These are phyloP conservation scores for Colletotrichum ledebouriae DNA, from an alignment of 2,329 filamentous ascomycete genomes.

Conservation along the genomic window DNA sequence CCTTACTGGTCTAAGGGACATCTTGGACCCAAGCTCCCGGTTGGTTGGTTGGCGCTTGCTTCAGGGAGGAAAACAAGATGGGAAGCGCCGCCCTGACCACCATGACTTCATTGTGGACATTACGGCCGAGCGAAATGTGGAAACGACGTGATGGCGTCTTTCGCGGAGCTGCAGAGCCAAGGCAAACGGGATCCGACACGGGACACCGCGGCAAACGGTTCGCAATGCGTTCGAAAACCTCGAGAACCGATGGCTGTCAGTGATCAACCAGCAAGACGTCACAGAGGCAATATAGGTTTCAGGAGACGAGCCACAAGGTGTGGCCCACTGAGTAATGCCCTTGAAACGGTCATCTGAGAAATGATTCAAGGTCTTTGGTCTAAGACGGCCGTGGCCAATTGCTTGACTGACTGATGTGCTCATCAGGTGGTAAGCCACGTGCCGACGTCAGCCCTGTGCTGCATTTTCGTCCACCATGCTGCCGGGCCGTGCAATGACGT, in stretches of 20 bases:
- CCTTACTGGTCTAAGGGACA: background rate
- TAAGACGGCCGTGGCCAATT: conserved; percentile 15
- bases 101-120: conserved; percentile 42
- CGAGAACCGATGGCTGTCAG: background rate
- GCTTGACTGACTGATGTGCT: background rate
- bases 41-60: background rate
- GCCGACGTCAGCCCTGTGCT: conserved; percentile 21
- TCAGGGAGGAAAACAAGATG: conserved; percentile 20
- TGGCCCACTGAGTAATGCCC: conserved; percentile 10
- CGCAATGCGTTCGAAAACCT: background rate
- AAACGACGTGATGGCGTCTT: conserved; percentile 17
- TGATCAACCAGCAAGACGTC: conserved; percentile 27
- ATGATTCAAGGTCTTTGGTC: conserved; percentile 12
- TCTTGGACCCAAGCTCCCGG: background rate
- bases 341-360: conserved; percentile 11
- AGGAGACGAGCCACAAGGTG: conserved; percentile 1
- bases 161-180: background rate
- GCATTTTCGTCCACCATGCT: background rate
- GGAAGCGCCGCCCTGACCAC: conserved; percentile 14
- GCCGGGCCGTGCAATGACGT: conserved; percentile 30
- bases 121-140: conserved; percentile 28
- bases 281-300: conserved; percentile 23
- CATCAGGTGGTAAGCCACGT: conserved; percentile 27
- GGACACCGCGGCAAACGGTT: background rate
- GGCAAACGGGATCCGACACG: conserved; percentile 6